These are phyloP conservation scores for Dipteronia dyeriana DNA, from an alignment of 345 rosid genomes.

Conservation along the genomic window DNA sequence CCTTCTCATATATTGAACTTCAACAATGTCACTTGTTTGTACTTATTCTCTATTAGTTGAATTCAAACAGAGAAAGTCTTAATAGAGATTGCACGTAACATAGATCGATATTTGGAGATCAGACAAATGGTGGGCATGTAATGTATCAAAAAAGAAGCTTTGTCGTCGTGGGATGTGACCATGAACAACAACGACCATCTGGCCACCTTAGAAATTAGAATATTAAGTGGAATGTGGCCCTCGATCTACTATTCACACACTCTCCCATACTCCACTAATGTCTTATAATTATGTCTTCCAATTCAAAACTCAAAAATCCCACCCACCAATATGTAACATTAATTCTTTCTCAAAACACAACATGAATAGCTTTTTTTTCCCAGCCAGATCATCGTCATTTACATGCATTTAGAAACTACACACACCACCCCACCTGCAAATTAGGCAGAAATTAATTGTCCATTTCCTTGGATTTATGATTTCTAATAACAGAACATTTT, in stretches of 20 bases:
- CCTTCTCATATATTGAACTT: neutral
- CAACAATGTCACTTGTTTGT: neutral
- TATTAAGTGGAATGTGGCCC: conserved; percentile 22
- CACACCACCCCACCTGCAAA: neutral
- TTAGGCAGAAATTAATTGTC: neutral
- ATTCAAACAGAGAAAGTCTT: no score
- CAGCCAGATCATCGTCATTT: neutral
- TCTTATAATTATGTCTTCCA: conserved; percentile 24
- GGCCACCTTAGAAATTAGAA: conserved; percentile 14
- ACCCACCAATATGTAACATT: neutral
- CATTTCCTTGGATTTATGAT: neutral
- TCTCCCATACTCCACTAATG: neutral
- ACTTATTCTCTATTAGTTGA: neutral
- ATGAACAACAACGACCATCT: no score
- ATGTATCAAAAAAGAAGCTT: neutral
- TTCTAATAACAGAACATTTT: neutral
- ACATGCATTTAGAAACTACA: neutral
- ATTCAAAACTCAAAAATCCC: conserved; percentile 5
- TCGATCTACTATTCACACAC: neutral
- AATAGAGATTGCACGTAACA: no score
- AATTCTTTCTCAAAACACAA: no score
- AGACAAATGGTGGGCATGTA: conserved; percentile 15
- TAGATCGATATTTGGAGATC: no score
- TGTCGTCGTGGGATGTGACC: neutral
- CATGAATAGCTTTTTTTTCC: neutral